A percentile compares a stretch with the other conserved stretches of the same genome.
Evolutionary conservation across 2,329 filamentous ascomycete genomes (phyloP).

Genomic region (Chaetomiaceae sp.): DNA sequence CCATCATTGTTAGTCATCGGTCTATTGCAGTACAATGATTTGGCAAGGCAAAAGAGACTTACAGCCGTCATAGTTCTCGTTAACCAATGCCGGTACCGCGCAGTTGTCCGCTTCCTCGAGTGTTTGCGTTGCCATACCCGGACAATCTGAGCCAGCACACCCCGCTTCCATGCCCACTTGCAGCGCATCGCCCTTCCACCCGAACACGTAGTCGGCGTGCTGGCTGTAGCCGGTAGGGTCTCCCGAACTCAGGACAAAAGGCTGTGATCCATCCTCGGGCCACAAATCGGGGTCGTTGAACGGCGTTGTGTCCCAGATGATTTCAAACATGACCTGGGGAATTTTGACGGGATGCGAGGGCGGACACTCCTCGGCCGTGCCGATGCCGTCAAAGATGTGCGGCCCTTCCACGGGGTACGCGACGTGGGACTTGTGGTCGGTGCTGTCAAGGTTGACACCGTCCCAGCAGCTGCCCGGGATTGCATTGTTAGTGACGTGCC

Average conservation of each 20-base stretch:
- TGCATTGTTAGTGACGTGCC: not conserved
- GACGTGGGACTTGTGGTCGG: conserved; percentile 33
- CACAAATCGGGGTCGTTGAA: conserved; percentile 35
- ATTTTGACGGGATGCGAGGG: conserved; percentile 36
- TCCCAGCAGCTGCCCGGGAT: conserved; percentile 41
- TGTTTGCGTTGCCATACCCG: not conserved
- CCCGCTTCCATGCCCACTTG: conserved; percentile 33
- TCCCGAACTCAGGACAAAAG: conserved; percentile 32
- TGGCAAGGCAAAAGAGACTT: too few species aligned
- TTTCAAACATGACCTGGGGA: conserved; percentile 45
- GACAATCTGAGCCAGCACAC: not conserved
- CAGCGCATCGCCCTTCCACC: conserved; percentile 34
- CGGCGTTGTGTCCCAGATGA: conserved; percentile 39
- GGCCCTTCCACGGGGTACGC: conserved; percentile 37
- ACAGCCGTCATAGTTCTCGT: not conserved
- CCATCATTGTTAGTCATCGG: not conserved
- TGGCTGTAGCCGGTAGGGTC: conserved; percentile 37
- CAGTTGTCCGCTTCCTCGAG: not conserved
- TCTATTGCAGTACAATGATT: not conserved
- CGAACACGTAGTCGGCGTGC: conserved; percentile 39
- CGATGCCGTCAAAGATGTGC: conserved; percentile 36
- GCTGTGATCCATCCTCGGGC: conserved; percentile 35
- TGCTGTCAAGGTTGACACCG: conserved; percentile 41
- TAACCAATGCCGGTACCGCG: not conserved
- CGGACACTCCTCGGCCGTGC: conserved; percentile 31